Evolutionary conservation across 2,329 filamentous ascomycete species (phyloP), one percentile per base, ranked within the genome.

Genomic region (Lithohypha guttulata): DNA sequence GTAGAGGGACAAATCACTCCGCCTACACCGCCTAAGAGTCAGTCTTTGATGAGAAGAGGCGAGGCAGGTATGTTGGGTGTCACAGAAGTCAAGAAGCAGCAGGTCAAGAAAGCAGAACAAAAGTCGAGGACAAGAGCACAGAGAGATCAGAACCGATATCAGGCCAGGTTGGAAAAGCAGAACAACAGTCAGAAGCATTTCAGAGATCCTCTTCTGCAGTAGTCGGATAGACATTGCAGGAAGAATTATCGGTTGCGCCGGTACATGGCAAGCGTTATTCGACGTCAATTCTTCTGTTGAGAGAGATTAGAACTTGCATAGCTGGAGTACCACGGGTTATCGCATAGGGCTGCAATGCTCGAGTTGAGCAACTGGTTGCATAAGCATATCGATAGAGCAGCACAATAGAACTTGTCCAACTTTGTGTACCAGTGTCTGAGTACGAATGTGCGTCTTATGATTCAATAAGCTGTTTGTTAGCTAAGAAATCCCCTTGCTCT

Each of bases 51-150:
- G 30, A 76, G 70, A 37, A 76, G 85, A 45, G 79, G 77, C 14
- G 78, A 85, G 47, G 80, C 79, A n/a, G 80, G 85, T 29, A 83
- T 94, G 80, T 56, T 78, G 31, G 83, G 84, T 30, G 82, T 84
- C 5, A 77, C 75, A 4, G 79, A 81, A n/a, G 68, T 73, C 42
- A 83, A 84, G 68, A 89, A 79, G 65, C 71, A 71, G 36, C 75
- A 79, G 47, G 75, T 83, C 13, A 62, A 66, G 15, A 72, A 71
- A 32, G 69, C 73, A 6, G 82, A 89, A 61, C 77, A 80, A 60
- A 74, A 79, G 52, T 76, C 79, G 41, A 69, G 75, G 44, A 81
- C 77, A 54, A 66, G 73, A 42, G 76, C 79, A 50, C 69, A 79
- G 47, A 68, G 74, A 36, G 69, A 73, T 19, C 66, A 71, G 47